Evolutionary conservation across 2,329 filamentous ascomycete genomes (phyloP).

Genomic region (Huntiella moniliformis): DNA sequence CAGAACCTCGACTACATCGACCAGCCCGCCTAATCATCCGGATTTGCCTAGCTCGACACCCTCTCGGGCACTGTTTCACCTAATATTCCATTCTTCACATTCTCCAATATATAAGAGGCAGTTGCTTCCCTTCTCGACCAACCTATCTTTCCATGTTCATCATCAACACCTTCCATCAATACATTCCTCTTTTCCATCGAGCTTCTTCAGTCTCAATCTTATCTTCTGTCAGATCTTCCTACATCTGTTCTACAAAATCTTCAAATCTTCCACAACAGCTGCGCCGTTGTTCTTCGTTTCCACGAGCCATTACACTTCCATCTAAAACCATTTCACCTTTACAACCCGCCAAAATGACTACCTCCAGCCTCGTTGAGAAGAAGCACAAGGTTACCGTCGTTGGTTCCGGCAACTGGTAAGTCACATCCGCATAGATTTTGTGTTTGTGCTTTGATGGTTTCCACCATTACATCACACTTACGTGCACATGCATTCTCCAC

Average conservation of each 20-base stretch:
- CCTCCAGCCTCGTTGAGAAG: constrained; percentile 35
- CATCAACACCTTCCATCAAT: background rate
- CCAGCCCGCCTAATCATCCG: background rate
- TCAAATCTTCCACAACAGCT: background rate
- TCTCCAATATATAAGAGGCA: constrained; percentile 10
- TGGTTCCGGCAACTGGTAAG: constrained; percentile 89
- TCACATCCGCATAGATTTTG: background rate
- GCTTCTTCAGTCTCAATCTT: background rate
- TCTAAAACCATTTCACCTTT: background rate
- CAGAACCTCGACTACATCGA: constrained; percentile 1
- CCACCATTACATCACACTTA: background rate
- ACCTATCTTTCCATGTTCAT: background rate
- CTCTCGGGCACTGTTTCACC: constrained; percentile 1
- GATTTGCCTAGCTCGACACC: background rate
- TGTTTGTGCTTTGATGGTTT: background rate
- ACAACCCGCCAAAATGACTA: constrained; percentile 15
- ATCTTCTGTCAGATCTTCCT: background rate
- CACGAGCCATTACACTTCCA: background rate
- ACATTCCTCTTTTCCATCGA: background rate
- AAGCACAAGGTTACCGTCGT: constrained; percentile 89
- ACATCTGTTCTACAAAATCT: background rate
- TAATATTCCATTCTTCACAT: background rate
- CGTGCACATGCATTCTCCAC: background rate
- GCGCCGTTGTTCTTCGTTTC: background rate
- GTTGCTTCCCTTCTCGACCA: background rate